Evolutionary conservation across 2,329 filamentous ascomycete species (phyloP), one percentile per base, ranked within the genome.

Genomic region (Penicillium psychrosexuale): DNA sequence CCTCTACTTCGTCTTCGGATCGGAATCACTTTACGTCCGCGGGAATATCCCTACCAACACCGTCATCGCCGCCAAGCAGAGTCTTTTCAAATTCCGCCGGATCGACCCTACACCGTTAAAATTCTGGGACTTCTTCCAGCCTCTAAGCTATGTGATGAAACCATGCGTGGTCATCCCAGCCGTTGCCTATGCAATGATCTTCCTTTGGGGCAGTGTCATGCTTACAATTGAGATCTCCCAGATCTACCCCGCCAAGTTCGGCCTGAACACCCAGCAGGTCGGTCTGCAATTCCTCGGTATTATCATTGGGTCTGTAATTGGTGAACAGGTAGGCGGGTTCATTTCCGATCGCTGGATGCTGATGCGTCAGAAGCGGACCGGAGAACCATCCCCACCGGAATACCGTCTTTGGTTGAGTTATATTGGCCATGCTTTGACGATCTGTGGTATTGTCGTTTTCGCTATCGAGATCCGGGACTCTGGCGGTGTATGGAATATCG

Each of bases 361-460:
- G 50, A 60, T 69, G 33, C 65, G 64, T 12, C 62, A 68, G 39
- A 66, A 63, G 40, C 59, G 56, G 8, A 61, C 46, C 2, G 71
- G 75, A 3, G 69, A 72, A 12, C 75, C 74, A 42, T 74, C 76
- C 0, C 65, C 71, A 7, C 79, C 81, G 0, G 83, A 85, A 64
- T 79, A 77, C 59, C 77, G 84, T 1, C 72, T 85, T 0, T 86
- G 82, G 83, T 69, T 85, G n/a, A 79, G 76, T 60, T 84, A 86
- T 61, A 60, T 77, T 8, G 83, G 83, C 1, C 80, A 78, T 51
- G 53, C 76, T 3, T 68, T 84, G 0, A 72, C 76, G 1, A 81
- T 86, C 53, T 74, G 76, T 31, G 84, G 84, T 12, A 59, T 82
- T 0, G 74, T 84, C 3, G 77, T 86, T 0, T 86, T 85, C 61